A percentile compares a stretch with the other conserved stretches of the same genome.
Conservation (phyloP, 2,329 filamentous ascomycete genomes). For the Huntiella abstrusa region DNA sequence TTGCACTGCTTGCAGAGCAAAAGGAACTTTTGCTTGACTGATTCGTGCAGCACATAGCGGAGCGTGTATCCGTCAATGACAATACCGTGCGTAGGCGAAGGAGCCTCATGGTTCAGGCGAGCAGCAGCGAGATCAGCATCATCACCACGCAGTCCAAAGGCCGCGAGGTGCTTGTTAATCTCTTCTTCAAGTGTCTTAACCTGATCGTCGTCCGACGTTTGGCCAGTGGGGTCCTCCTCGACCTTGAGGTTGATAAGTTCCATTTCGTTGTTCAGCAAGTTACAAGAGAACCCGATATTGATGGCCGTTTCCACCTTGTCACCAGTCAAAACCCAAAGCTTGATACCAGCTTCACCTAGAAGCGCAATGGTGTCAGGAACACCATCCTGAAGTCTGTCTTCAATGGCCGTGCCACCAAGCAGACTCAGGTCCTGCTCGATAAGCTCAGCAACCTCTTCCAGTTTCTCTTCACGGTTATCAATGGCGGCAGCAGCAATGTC, state of each 20-base stretch:
- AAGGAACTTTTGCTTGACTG: conserved; percentile 77
- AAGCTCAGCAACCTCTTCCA: conserved; percentile 72
- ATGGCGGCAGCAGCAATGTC: conserved; percentile 73
- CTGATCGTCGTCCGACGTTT: conserved; percentile 28
- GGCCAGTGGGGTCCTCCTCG: conserved; percentile 46
- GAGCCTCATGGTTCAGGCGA: conserved; percentile 67
- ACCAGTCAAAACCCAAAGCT: conserved; percentile 93
- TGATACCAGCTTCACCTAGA: conserved; percentile 84
- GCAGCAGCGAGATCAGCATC: conserved; percentile 70
- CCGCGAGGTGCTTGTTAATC: conserved; percentile 52
- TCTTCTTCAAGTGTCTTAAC: conserved; percentile 45
- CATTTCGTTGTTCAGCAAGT: conserved; percentile 93
- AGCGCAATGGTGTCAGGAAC: conserved; percentile 90
- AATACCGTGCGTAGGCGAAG: conserved; percentile 72
- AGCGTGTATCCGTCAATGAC: conserved; percentile 91
- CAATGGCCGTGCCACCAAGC: conserved; percentile 86
- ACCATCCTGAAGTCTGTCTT: conserved; percentile 89
- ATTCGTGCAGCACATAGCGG: conserved; percentile 67
- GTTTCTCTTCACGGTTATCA: conserved; percentile 73
- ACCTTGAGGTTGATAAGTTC: conserved; percentile 82
- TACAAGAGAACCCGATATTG: conserved; percentile 99
- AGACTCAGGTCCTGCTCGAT: conserved; percentile 83
- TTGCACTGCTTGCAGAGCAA: conserved; percentile 93
- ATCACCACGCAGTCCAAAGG: conserved; percentile 64
- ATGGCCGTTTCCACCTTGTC: conserved; percentile 99